phyloP scores from a whole-genome alignment of 768 basidiomycete genomes.

The Mycena haematopus region DNA sequence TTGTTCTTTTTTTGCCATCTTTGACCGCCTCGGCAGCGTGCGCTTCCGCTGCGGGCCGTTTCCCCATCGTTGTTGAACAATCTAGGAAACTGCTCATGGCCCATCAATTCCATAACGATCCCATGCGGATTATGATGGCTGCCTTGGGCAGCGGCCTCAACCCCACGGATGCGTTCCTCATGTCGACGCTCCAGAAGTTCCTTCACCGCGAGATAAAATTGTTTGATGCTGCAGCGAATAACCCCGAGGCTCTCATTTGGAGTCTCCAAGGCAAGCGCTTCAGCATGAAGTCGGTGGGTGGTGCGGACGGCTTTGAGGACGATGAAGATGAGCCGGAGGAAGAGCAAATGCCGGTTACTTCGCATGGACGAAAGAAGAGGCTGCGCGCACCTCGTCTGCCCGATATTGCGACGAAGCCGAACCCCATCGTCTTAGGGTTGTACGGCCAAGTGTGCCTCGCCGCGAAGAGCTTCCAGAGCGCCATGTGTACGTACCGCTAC shows the following conservation, averaged over 20 bases:
- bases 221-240: slow-evolving; percentile 68
- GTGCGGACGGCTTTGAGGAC: slow-evolving; percentile 42
- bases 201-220: slow-evolving; percentile 80
- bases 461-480: slow-evolving; percentile 88
- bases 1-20: background rate
- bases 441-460: slow-evolving; percentile 88
- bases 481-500: slow-evolving; percentile 70
- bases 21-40: slow-evolving; percentile 60
- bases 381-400: slow-evolving; percentile 27
- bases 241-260: slow-evolving; percentile 67
- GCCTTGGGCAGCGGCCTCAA: slow-evolving; percentile 74
- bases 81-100: slow-evolving; percentile 74
- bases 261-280: slow-evolving; percentile 62
- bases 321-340: slow-evolving; percentile 42
- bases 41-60: slow-evolving; percentile 63
- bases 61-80: slow-evolving; percentile 71
- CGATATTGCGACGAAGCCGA: slow-evolving; percentile 69
- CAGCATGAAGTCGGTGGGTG: slow-evolving; percentile 41
- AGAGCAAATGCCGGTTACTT: slow-evolving; percentile 30
- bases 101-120: slow-evolving; percentile 89
- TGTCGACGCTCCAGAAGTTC: slow-evolving; percentile 82
- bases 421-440: slow-evolving; percentile 70
- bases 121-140: slow-evolving; percentile 77
- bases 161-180: slow-evolving; percentile 78
- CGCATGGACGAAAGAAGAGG: slow-evolving; percentile 19